These are phyloP conservation scores for Aspergillus ellipticus DNA, from an alignment of 495 filamentous ascomycete species.

Conservation along the genomic window DNA sequence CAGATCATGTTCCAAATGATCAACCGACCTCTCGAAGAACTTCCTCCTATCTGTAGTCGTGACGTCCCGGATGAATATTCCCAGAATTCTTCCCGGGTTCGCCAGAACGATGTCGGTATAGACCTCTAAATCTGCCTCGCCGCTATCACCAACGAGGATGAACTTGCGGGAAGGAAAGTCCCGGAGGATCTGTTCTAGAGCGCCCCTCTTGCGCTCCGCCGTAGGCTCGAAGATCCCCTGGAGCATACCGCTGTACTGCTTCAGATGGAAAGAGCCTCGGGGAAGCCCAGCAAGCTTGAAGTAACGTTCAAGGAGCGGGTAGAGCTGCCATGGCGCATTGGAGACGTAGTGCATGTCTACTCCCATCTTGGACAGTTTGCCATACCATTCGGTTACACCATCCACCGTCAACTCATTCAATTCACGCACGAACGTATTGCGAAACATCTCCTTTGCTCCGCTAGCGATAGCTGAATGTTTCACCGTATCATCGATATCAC, in stretches of 20 bases:
- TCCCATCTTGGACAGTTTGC: slow-evolving; percentile 66
- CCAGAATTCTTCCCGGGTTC: slow-evolving; percentile 76
- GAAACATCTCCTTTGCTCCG: slow-evolving; percentile 89
- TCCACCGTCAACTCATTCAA: slow-evolving; percentile 74
- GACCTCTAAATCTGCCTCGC: slow-evolving; percentile 94
- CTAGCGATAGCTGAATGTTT: slow-evolving; percentile 88
- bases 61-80: slow-evolving; percentile 90
- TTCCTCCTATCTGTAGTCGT: slow-evolving; percentile 66
- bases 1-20: slow-evolving; percentile 22
- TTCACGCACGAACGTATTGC: slow-evolving; percentile 90
- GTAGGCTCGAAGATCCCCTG: slow-evolving; percentile 98
- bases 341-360: slow-evolving; percentile 89
- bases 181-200: slow-evolving; percentile 75
- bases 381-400: slow-evolving; percentile 90
- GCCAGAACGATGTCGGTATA: slow-evolving; percentile 88
- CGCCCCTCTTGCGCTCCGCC: slow-evolving; percentile 85
- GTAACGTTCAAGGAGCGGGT: slow-evolving; percentile 77
- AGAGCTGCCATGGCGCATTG: slow-evolving; percentile 95
- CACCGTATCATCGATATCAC: slow-evolving; percentile 96
- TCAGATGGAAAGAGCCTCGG: slow-evolving; percentile 85
- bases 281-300: slow-evolving; percentile 79
- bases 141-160: slow-evolving; percentile 89
- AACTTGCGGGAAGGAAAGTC: slow-evolving; percentile 92
- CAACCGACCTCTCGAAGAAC: slow-evolving; percentile 74
- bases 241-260: slow-evolving; percentile 92